Percentiles rank a stretch among this genome's conserved stretches.
phyloP scores from a whole-genome alignment of 73 alveolate species.

The Strombidium stylifer region DNA sequence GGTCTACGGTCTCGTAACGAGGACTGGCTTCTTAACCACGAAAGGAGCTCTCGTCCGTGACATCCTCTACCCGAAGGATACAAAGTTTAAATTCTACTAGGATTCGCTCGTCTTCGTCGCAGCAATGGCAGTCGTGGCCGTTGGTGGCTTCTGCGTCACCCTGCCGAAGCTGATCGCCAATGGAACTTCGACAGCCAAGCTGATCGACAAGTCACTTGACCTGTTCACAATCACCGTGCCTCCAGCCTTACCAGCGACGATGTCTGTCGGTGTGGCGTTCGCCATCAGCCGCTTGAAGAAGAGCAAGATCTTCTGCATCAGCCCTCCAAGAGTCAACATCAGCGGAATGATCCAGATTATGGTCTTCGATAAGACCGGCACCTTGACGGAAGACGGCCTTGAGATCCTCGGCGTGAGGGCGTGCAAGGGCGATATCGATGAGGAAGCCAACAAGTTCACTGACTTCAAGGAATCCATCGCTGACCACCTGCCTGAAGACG shows the following conservation, averaged over 20 bases:
- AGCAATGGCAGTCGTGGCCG: constrained; percentile 79
- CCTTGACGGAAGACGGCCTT: constrained; percentile 85
- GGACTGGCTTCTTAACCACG: constrained; percentile 75
- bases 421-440: constrained; percentile 2
- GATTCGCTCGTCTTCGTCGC: constrained; percentile 83
- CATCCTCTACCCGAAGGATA: constrained; percentile 74
- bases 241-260: constrained; percentile 93
- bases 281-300: constrained; percentile 76
- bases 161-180: constrained; percentile 70
- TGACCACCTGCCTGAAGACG: no score
- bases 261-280: constrained; percentile 86
- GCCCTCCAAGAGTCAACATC: constrained; percentile 84
- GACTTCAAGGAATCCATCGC: neutral
- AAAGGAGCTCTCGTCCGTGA: constrained; percentile 77
- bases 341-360: constrained; percentile 77
- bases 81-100: constrained; percentile 81
- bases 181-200: constrained; percentile 55
- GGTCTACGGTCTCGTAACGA: constrained; percentile 59
- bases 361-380: constrained; percentile 91
- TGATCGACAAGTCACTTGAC: constrained; percentile 79
- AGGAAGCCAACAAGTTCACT: neutral
- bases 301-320: constrained; percentile 79
- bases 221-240: constrained; percentile 93
- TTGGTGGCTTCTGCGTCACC: constrained; percentile 78
- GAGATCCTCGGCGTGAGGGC: constrained; percentile 61